Evolutionary conservation across 2,329 filamentous ascomycete species (phyloP).

Genomic region (Ascosphaera apis): DNA sequence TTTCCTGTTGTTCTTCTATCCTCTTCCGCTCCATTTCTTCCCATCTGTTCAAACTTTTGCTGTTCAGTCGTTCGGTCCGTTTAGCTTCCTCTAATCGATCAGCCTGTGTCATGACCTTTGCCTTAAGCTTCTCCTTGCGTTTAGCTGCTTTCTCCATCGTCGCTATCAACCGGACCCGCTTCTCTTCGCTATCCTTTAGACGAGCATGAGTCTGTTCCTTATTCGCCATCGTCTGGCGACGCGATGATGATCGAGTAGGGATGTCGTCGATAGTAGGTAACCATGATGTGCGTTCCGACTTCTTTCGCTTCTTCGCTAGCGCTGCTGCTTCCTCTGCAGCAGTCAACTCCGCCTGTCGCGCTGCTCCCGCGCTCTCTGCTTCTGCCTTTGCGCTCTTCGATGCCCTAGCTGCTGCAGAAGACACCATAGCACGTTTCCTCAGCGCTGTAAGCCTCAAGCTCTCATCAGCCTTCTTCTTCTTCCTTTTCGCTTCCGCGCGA

Average conservation of each 20-base stretch:
- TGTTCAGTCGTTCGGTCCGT: conserved; percentile 61
- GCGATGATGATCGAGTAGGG: conserved; percentile 36
- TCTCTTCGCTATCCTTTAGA: conserved; percentile 26
- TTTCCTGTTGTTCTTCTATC: conserved; percentile 59
- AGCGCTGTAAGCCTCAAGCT: conserved; percentile 34
- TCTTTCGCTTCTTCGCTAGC: conserved; percentile 35
- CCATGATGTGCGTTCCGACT: conserved; percentile 48
- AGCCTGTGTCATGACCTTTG: conserved; percentile 65
- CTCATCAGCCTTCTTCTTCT: conserved; percentile 64
- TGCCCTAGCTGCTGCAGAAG: neutral
- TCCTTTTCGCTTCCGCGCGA: conserved; percentile 41
- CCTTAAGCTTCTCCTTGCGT: conserved; percentile 47
- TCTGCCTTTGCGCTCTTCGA: neutral
- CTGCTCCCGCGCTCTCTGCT: conserved; percentile 21
- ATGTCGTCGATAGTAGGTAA: conserved; percentile 39
- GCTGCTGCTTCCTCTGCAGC: conserved; percentile 10
- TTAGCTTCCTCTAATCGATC: conserved; percentile 67
- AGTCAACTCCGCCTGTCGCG: conserved; percentile 6
- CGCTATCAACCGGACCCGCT: conserved; percentile 24
- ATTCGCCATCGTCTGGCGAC: conserved; percentile 40
- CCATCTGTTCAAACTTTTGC: conserved; percentile 80
- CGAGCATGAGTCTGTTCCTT: conserved; percentile 33
- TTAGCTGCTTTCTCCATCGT: conserved; percentile 39
- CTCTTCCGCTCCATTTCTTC: conserved; percentile 78
- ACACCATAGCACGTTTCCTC: conserved; percentile 52